Evolutionary conservation across 305 asterid species (phyloP).

Genomic region (Fraxinus paxiana): DNA sequence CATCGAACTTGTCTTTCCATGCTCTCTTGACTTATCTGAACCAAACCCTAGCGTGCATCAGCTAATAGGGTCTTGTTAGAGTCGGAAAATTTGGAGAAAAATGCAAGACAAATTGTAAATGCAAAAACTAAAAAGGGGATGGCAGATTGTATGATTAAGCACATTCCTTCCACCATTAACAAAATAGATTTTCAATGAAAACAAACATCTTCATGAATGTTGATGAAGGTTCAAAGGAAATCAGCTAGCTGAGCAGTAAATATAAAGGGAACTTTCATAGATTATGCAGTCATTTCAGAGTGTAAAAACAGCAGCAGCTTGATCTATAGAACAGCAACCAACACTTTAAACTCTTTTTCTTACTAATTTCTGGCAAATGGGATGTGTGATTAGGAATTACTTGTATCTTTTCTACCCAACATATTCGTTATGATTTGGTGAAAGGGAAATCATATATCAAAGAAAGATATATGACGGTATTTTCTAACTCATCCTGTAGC

Average conservation of each 20-base stretch:
- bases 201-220: not conserved
- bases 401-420: not conserved
- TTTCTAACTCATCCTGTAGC: slow-evolving; percentile 11
- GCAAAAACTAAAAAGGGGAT: not conserved
- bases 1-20: not conserved
- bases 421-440: not conserved
- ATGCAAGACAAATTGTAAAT: not conserved
- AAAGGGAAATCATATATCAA: not conserved
- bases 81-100: not conserved
- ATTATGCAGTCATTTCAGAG: not conserved
- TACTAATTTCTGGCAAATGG: not conserved
- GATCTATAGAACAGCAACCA: not conserved
- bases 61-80: not conserved
- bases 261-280: not conserved
- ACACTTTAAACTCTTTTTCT: not conserved
- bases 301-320: not conserved
- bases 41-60: not conserved
- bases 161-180: not conserved
- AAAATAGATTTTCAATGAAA: not conserved
- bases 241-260: not conserved
- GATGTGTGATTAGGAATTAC: not conserved
- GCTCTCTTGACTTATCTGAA: not conserved
- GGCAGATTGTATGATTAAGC: not conserved
- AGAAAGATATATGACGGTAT: not conserved
- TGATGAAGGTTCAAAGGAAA: not conserved